These are phyloP conservation scores for Hydrangea macrophylla DNA, from an alignment of 148 eudicot genomes.

Conservation along the genomic window DNA sequence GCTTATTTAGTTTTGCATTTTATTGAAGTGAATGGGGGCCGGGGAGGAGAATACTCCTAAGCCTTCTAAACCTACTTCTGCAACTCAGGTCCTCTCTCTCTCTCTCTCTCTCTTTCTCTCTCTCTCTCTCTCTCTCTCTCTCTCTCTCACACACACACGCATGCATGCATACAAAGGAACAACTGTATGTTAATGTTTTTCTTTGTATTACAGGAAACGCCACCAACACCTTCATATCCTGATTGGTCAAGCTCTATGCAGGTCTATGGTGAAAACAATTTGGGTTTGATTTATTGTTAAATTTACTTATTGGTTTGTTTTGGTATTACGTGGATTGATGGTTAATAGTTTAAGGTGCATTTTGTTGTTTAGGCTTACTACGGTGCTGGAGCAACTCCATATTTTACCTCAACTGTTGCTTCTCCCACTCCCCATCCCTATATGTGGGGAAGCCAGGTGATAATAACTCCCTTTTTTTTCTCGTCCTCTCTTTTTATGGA, in stretches of 20 bases:
- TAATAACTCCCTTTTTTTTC: too few species aligned
- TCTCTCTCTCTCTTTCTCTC: neutral
- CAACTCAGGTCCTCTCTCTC: conserved; percentile 54
- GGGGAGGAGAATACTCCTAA: conserved; percentile 64
- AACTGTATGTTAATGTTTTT: neutral
- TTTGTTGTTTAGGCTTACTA: conserved; percentile 59
- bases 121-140: conserved; percentile 13
- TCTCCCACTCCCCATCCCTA: conserved; percentile 80
- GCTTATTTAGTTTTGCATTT: neutral
- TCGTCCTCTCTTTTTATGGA: too few species aligned
- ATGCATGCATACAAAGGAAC: too few species aligned
- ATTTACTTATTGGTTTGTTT: neutral
- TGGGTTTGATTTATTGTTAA: neutral
- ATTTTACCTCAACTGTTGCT: conserved; percentile 67
- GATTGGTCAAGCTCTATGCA: conserved; percentile 87
- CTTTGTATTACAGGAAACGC: conserved; percentile 52
- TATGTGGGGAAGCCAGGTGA: conserved; percentile 84
- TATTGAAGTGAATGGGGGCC: conserved; percentile 51
- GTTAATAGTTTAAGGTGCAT: neutral
- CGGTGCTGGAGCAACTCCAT: conserved; percentile 61
- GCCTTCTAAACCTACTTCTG: conserved; percentile 55
- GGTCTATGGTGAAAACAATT: conserved; percentile 33
- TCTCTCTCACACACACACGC: neutral
- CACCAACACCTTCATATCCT: conserved; percentile 56
- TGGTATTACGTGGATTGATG: neutral